These are phyloP conservation scores for Capsicum pubescens DNA, from an alignment of 257 asterid genomes.

Conservation along the genomic window DNA sequence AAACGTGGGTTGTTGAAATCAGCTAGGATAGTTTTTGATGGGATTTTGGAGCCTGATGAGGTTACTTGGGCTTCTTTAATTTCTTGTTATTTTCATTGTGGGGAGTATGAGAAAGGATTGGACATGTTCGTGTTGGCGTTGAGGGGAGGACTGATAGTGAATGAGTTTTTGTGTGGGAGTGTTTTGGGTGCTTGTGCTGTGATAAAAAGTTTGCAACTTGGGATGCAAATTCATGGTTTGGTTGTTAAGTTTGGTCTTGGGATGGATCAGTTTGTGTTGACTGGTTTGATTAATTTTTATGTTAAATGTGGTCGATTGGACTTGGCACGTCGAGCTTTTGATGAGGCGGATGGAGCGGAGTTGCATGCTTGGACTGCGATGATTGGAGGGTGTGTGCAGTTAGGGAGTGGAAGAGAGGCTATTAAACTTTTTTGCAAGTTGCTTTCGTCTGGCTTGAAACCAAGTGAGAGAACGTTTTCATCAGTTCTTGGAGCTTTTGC, in stretches of 20 bases:
- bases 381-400: slow-evolving; percentile 71
- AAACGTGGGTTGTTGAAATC: slow-evolving; percentile 71
- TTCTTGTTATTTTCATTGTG: slow-evolving; percentile 55
- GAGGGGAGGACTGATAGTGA: slow-evolving; percentile 56
- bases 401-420: slow-evolving; percentile 55
- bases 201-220: slow-evolving; percentile 50
- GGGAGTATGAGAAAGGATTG: slow-evolving; percentile 65
- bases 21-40: slow-evolving; percentile 63
- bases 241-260: slow-evolving; percentile 55
- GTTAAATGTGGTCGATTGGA: slow-evolving; percentile 68
- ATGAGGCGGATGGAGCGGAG: slow-evolving; percentile 54
- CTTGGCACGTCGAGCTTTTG: slow-evolving; percentile 56
- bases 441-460: slow-evolving; percentile 56
- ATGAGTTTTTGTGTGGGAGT: slow-evolving; percentile 64
- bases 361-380: slow-evolving; percentile 83
- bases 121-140: slow-evolving; percentile 57
- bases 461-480: slow-evolving; percentile 65
- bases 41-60: slow-evolving; percentile 54
- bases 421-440: slow-evolving; percentile 53
- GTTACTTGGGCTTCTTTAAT: slow-evolving; percentile 74
- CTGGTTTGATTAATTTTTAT: slow-evolving; percentile 71
- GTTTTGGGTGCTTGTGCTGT: slow-evolving; percentile 69
- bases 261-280: slow-evolving; percentile 62
- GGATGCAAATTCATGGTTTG: slow-evolving; percentile 69
- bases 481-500: slow-evolving; percentile 74